Evolutionary conservation across 2,329 filamentous ascomycete species (phyloP).

Genomic region (Sporothrix variecibatus): DNA sequence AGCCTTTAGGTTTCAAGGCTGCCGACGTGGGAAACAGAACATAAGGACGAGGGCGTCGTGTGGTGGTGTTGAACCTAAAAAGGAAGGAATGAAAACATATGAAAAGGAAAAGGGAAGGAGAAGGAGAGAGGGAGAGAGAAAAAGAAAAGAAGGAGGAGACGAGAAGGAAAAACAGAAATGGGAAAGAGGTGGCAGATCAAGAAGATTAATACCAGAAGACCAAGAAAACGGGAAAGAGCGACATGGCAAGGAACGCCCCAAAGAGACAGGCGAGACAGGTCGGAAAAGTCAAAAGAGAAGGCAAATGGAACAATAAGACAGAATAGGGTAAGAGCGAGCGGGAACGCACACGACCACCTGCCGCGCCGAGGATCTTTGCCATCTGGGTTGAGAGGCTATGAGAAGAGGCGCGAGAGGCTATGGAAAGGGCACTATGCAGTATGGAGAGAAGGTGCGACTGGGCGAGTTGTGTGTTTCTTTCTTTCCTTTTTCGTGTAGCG

Average conservation of each 20-base stretch:
- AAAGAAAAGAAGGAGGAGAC: not conserved
- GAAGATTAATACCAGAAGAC: slow-evolving; percentile 4
- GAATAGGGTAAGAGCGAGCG: slow-evolving; percentile 6
- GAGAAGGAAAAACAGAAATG: not conserved
- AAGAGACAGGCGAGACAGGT: not conserved
- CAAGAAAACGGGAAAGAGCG: not conserved
- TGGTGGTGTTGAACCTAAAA: not conserved
- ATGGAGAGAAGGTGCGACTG: not conserved
- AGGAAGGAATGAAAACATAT: not conserved
- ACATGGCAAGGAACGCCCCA: not conserved
- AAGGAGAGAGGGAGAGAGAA: not conserved
- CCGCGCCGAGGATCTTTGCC: slow-evolving; percentile 15
- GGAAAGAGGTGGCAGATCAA: slow-evolving; percentile 10
- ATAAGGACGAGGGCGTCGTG: not conserved
- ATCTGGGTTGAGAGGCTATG: not conserved
- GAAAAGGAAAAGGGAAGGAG: not conserved
- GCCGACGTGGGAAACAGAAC: not conserved
- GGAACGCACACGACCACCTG: slow-evolving; percentile 16
- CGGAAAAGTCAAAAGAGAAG: not conserved
- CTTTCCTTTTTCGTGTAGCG: slow-evolving; percentile 10
- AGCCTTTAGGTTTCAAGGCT: not conserved
- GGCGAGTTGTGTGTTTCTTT: not conserved
- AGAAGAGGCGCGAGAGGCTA: not conserved
- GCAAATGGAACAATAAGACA: not conserved
- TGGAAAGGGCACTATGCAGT: too few species aligned